Base-by-base conservation (phyloP, 2,329 filamentous ascomycete species). In the Falciphora oryzae region DNA sequence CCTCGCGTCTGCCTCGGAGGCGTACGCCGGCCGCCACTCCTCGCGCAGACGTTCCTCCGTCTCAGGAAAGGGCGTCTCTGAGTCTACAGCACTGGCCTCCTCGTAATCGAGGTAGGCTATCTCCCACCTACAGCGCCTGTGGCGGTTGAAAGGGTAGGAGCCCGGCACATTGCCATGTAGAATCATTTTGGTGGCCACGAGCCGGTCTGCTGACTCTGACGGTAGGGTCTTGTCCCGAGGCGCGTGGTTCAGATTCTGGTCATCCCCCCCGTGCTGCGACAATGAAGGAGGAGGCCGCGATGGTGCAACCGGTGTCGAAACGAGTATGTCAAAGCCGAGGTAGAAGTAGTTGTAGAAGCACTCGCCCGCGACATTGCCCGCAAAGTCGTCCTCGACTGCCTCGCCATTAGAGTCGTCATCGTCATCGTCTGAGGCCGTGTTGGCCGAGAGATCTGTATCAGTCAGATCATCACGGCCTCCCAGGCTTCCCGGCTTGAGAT, bases 291-390 rank as follows among this genome's bases (percentile, higher is more conserved):
- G 88, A 8, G 80, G 79, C 28, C 85, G 85, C 0, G 89, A 91
- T 4, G 89, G 81, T 6, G 82, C 74, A 0, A 85, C 86, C 0
- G 91, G 89, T 35, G 88, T 87, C 0, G 94, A 96, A n/a, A 99
- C 85, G 6, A 98, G 83, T 13, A 97, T 85, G 75, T 99, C 95
- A 72, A 99, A 96, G 1, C 95, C 95, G 67, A 97, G 89, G 69
- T 94, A 90, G 73, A 97, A 99, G 75, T 99, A 99, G 75, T 98
- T 98, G 77, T 95, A 97, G 74, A 98, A 99, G 68, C 89, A 93
- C 73, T 96, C 92, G 4, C 87, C 84, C 1, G 87, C 85, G 4
- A 87, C 69, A 74, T 81, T 79, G 68, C 80, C 79, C 1, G 79
- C 78, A 4, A 79, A 73, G 35, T 85, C 83, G 35, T 87, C 87